Conservation (phyloP, 1,284 basidiomycete species). For the Papiliotrema laurentii region DNA sequence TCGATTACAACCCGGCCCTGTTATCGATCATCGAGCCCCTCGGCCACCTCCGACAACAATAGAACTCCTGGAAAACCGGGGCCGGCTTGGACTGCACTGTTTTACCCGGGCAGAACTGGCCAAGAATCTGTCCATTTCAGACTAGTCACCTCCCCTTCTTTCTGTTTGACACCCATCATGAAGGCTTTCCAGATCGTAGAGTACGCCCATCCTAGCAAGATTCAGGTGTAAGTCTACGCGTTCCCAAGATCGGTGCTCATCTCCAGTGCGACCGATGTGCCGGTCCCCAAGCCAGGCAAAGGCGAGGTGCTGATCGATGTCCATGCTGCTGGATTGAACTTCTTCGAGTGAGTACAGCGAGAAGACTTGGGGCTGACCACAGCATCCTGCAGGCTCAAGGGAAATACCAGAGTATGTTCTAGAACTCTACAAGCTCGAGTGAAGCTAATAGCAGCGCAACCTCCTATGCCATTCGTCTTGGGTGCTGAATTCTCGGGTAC, state of each 20-base stretch:
- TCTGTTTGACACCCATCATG: too few species aligned
- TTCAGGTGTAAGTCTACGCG: conserved; percentile 51
- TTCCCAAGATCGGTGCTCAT: background rate
- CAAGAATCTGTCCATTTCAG: too few species aligned
- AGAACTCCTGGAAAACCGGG: too few species aligned
- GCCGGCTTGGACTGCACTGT: too few species aligned
- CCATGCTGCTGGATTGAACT: conserved; percentile 50
- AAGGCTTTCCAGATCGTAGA: conserved; percentile 70
- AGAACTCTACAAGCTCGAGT: conserved; percentile 7
- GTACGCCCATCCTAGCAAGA: conserved; percentile 67
- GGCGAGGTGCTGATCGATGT: conserved; percentile 76
- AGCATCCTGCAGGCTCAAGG: conserved; percentile 76
- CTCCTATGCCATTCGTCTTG: conserved; percentile 74
- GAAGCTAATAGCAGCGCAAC: conserved; percentile 52
- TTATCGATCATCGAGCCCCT: too few species aligned
- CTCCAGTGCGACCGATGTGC: conserved; percentile 53
- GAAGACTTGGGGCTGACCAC: conserved; percentile 53
- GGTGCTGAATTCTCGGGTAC: conserved; percentile 83
- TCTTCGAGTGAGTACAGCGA: conserved; percentile 36
- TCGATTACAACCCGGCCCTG: too few species aligned
- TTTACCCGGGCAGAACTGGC: too few species aligned
- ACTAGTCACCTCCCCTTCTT: too few species aligned
- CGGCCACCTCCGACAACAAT: too few species aligned
- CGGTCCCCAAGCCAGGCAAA: conserved; percentile 56
- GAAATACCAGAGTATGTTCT: conserved; percentile 75